phyloP scores from a whole-genome alignment of 768 basidiomycete genomes.

The Amanita subjunquillea region DNA sequence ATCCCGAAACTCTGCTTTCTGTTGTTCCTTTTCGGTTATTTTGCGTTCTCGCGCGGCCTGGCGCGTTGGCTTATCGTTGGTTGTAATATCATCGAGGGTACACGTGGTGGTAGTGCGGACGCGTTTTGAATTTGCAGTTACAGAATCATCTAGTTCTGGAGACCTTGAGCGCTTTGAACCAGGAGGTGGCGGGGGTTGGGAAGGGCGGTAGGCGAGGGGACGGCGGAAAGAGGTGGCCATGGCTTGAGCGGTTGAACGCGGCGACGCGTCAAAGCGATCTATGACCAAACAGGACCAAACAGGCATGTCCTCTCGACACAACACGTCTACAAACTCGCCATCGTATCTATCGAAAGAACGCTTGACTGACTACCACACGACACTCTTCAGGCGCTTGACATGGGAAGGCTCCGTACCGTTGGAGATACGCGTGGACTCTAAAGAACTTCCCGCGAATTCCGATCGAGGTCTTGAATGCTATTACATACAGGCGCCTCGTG shows the following conservation, averaged over 20 bases:
- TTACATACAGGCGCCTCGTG: conserved; percentile 83
- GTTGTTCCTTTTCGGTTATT: conserved; percentile 40
- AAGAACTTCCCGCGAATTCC: conserved; percentile 83
- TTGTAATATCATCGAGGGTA: conserved; percentile 8
- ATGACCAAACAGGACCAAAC: neutral
- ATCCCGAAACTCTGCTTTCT: conserved; percentile 61
- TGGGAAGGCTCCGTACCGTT: conserved; percentile 91
- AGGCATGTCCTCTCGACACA: conserved; percentile 41
- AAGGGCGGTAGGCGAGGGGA: conserved; percentile 33
- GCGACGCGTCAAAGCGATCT: neutral
- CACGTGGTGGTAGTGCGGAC: conserved; percentile 21
- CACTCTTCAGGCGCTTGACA: conserved; percentile 77
- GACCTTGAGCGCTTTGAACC: conserved; percentile 37
- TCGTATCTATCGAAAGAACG: conserved; percentile 24
- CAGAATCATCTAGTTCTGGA: conserved; percentile 33
- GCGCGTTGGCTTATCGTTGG: conserved; percentile 22
- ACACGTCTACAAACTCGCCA: conserved; percentile 21
- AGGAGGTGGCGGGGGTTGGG: conserved; percentile 18
- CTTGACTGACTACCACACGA: conserved; percentile 46
- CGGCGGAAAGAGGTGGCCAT: conserved; percentile 40
- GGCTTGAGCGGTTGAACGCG: neutral
- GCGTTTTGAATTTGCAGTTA: conserved; percentile 27
- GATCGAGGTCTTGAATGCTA: conserved; percentile 87
- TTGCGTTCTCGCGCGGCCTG: conserved; percentile 29
- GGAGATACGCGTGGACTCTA: conserved; percentile 81